phyloP scores from a whole-genome alignment of 208 protist genomes.

The Leishmania gerbilli region DNA sequence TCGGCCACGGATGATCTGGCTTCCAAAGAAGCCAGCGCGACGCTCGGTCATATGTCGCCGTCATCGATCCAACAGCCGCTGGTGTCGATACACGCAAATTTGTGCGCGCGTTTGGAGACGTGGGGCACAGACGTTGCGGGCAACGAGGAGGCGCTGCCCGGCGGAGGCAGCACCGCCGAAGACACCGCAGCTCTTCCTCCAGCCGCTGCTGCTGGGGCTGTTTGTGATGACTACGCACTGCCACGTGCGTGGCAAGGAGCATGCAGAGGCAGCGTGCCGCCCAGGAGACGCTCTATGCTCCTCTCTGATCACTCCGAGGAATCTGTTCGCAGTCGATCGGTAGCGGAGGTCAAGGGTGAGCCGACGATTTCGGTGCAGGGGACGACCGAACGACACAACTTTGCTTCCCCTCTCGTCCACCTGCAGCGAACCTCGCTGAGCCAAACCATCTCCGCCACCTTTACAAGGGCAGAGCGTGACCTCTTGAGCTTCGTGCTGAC shows the following conservation, averaged over 20 bases:
- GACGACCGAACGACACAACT: background rate
- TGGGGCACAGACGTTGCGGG: conserved; percentile 1
- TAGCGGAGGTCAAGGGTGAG: background rate
- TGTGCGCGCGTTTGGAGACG: conserved; percentile 14
- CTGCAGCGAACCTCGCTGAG: background rate
- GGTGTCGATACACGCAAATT: background rate
- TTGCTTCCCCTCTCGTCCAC: background rate
- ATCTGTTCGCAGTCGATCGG: background rate
- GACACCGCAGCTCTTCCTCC: background rate
- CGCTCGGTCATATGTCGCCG: background rate
- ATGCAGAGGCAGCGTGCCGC: background rate
- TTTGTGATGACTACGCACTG: background rate
- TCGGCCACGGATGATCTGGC: background rate
- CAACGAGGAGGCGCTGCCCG: background rate
- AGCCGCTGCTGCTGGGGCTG: background rate
- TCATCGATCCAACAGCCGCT: background rate
- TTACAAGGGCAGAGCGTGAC: conserved; percentile 19
- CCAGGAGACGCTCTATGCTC: background rate
- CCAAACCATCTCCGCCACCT: background rate
- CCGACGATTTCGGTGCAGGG: no score
- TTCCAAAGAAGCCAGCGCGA: background rate
- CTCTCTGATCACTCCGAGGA: background rate
- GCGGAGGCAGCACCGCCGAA: background rate
- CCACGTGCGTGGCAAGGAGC: background rate
- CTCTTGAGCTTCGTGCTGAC: conserved; percentile 28